Evolutionary conservation across 2,329 filamentous ascomycete genomes (phyloP).

Genomic region (Zelopaecilomyces penicillatus): DNA sequence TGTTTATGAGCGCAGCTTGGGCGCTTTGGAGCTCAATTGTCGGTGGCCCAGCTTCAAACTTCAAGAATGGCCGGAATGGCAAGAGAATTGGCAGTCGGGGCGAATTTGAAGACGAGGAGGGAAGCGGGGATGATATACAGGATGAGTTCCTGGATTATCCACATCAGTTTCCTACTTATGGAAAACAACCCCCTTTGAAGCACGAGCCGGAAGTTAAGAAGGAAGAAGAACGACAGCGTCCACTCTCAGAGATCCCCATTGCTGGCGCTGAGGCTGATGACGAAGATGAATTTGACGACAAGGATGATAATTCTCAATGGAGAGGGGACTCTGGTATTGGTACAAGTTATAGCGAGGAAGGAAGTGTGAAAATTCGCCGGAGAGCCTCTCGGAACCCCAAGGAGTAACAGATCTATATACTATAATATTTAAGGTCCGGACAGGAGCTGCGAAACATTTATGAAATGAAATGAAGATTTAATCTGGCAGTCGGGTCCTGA

Average conservation of each 20-base stretch:
- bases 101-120: constrained; percentile 12
- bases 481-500: too few species aligned
- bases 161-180: constrained; percentile 36
- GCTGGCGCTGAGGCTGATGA: constrained; percentile 38
- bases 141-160: constrained; percentile 31
- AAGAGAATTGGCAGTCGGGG: constrained; percentile 7
- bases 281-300: constrained; percentile 33
- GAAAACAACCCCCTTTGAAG: constrained; percentile 31
- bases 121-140: constrained; percentile 22
- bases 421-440: too few species aligned
- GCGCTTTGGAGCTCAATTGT: constrained; percentile 37
- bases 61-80: constrained; percentile 7
- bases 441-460: too few species aligned
- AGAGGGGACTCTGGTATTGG: constrained; percentile 42
- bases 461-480: too few species aligned
- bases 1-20: constrained; percentile 60
- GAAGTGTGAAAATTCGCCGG: constrained; percentile 22
- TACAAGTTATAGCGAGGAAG: constrained; percentile 42
- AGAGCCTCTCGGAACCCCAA: constrained; percentile 19
- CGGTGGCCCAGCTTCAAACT: constrained; percentile 6
- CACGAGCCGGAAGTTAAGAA: constrained; percentile 30
- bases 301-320: constrained; percentile 19
- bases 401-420: constrained; percentile 6
- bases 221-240: constrained; percentile 19
- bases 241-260: constrained; percentile 26